These are phyloP conservation scores for Cutaneotrichosporon mucoides DNA, from an alignment of 1,284 basidiomycete genomes.

Conservation along the genomic window DNA sequence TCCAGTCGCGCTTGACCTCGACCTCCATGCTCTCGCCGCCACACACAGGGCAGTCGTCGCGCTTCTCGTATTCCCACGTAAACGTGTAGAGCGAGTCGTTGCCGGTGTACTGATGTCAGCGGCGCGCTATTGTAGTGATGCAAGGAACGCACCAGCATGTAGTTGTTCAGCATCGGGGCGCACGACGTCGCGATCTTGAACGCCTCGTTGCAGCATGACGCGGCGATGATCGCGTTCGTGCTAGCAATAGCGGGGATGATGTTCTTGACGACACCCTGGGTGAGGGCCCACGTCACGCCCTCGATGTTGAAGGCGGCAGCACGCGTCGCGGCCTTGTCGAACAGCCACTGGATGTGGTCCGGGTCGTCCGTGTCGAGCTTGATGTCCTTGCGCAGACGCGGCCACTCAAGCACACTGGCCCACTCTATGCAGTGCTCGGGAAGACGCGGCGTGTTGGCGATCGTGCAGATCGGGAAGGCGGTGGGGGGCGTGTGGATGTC, in stretches of 20 bases:
- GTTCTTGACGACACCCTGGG: constrained; percentile 98
- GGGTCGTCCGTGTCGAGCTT: constrained; percentile 95
- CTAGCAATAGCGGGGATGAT: constrained; percentile 98
- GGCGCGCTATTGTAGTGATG: background rate
- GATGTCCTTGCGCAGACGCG: constrained; percentile 81
- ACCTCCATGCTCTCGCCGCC: constrained; percentile 81
- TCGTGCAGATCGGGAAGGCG: constrained; percentile 96
- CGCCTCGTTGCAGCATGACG: constrained; percentile 97
- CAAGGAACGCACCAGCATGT: constrained; percentile 71
- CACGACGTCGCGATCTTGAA: constrained; percentile 97
- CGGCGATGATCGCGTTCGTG: constrained; percentile 93
- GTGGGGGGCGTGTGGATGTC: constrained; percentile 98
- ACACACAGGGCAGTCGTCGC: constrained; percentile 93
- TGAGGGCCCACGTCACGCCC: constrained; percentile 95
- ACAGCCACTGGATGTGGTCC: constrained; percentile 94
- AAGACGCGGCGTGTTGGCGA: constrained; percentile 95
- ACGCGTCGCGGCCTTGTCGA: constrained; percentile 68
- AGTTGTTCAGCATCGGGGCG: constrained; percentile 93
- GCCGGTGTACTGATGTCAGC: constrained; percentile 60
- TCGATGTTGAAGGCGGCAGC: constrained; percentile 93
- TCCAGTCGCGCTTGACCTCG: constrained; percentile 63
- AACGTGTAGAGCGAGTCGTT: constrained; percentile 96
- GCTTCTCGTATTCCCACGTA: constrained; percentile 92
- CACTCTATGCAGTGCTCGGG: constrained; percentile 99
- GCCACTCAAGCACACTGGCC: constrained; percentile 99